Base-by-base conservation (phyloP, 495 filamentous ascomycete species). In the Hyaloscypha variabilis region DNA sequence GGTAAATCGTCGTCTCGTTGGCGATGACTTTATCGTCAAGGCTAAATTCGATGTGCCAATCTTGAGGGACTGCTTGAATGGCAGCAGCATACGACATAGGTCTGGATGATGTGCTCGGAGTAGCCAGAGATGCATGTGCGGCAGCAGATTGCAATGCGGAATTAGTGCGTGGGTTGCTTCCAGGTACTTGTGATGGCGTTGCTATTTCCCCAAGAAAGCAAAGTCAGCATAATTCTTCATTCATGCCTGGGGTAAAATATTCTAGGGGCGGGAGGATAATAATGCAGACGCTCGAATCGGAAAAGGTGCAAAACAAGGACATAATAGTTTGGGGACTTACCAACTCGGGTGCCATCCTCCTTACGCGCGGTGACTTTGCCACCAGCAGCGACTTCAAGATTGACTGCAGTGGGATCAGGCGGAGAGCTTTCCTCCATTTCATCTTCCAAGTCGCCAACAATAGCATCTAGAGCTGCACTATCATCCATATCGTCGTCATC, bases 31-130 rank as follows among this genome's bases (percentile, higher is more conserved):
- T 89, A 54, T 86, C 91, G 66, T 93, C 89, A 62, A 97, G 87
- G 68, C 87, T 96, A 76, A 99, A 99, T 71, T 98, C 92, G 50
- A 99, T 91, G 70, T 99, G 95, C 96, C 96, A 99, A 72, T 98
- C 95, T 65, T 93, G 90, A n/a, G 93, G 92, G 5, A 85, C 74
- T 29, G 87, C 71, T 69, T 91, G 89, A 68, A 95, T 85, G 6
- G 93, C 92, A 39, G 91, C 91, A 19, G 93, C 90, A 72, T 97
- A 97, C 0, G 93, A 94, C 76, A 85, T 80, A 2, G 85, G 79
- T 25, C 84, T 78, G 19, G 81, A 76, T 0, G 82, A 76, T 17
- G 76, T 77, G 17, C 77, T 83, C 36, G 81, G 81, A 63, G 83
- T 80, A 67, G 77, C 75, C n/a, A 64, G 30, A 57, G 86, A 81